A percentile compares a stretch with the other conserved stretches of the same genome.
Conservation (phyloP, 1,284 basidiomycete genomes). For the Trichosporon sp. region DNA sequence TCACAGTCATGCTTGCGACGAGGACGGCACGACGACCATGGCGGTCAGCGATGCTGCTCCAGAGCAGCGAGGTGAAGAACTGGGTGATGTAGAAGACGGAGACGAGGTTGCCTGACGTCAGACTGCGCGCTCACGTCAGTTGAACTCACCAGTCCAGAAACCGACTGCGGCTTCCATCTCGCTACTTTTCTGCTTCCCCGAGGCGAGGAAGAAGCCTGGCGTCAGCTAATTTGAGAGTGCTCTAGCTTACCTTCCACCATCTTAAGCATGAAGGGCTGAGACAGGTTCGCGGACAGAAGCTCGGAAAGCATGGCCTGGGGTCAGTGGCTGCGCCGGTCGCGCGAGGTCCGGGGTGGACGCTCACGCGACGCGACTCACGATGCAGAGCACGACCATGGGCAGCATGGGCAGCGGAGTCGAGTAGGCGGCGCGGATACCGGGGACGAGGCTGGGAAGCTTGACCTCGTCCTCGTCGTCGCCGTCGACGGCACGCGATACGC, state of each 20-base stretch:
- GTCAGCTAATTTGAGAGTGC: background rate
- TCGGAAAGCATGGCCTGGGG: conserved; percentile 82
- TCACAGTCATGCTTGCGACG: conserved; percentile 76
- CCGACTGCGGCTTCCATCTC: conserved; percentile 48
- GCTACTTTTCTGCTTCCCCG: conserved; percentile 32
- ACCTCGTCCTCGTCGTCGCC: conserved; percentile 29
- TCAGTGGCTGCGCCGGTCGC: background rate
- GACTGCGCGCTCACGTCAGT: conserved; percentile 1
- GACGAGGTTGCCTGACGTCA: conserved; percentile 46
- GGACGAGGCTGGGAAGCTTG: conserved; percentile 46
- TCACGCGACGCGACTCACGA: conserved; percentile 56
- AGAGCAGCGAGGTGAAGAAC: conserved; percentile 85
- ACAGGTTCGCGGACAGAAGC: conserved; percentile 84
- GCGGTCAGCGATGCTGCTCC: conserved; percentile 89
- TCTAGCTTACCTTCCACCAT: conserved; percentile 74
- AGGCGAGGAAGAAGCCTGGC: conserved; percentile 36
- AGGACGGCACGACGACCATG: conserved; percentile 83
- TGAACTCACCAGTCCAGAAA: conserved; percentile 44
- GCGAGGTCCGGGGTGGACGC: background rate
- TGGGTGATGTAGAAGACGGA: conserved; percentile 55
- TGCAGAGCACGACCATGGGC: conserved; percentile 85
- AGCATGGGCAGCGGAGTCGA: conserved; percentile 75
- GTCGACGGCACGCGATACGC: conserved; percentile 9
- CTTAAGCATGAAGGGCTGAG: conserved; percentile 80
- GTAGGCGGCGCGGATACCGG: conserved; percentile 49